These are phyloP conservation scores for Micractinium conductrix DNA, from an alignment of 139 green algal genomes.

Conservation along the genomic window DNA sequence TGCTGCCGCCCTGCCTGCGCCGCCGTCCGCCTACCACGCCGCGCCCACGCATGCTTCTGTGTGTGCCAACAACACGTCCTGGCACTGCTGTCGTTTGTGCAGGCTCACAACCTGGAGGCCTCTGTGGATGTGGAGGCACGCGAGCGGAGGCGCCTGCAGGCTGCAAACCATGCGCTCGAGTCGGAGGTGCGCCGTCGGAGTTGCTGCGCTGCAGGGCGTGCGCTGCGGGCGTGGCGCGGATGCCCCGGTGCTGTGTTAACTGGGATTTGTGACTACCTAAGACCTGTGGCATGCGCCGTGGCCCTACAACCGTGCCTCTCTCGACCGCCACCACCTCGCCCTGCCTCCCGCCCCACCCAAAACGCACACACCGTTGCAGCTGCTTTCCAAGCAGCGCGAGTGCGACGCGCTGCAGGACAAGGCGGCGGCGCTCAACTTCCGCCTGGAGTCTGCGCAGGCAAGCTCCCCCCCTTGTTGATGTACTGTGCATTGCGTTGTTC, in stretches of 20 bases:
- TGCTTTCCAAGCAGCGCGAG: conserved; percentile 7
- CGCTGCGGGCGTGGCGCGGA: no score
- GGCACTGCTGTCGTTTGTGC: not conserved
- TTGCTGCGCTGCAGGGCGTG: no score
- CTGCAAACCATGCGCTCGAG: not conserved
- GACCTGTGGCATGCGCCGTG: no score
- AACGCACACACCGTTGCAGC: not conserved
- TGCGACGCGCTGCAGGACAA: not conserved
- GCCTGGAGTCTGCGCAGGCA: not conserved
- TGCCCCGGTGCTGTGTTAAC: not conserved
- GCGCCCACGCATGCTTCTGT: not conserved
- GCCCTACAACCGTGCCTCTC: no score
- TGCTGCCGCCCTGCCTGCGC: not conserved
- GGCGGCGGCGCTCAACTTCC: not conserved
- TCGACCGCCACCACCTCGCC: no score
- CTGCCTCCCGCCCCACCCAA: not conserved
- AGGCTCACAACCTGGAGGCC: not conserved
- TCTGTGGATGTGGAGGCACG: not conserved
- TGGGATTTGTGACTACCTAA: not conserved
- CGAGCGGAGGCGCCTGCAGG: conserved; percentile 5
- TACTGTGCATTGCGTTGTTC: no score
- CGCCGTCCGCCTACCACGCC: not conserved
- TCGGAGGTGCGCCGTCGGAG: not conserved
- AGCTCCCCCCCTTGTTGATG: no score
- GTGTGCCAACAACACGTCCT: no score